Conservation (phyloP, 1,284 basidiomycete genomes). For the Fomitiporia mediterranea region DNA sequence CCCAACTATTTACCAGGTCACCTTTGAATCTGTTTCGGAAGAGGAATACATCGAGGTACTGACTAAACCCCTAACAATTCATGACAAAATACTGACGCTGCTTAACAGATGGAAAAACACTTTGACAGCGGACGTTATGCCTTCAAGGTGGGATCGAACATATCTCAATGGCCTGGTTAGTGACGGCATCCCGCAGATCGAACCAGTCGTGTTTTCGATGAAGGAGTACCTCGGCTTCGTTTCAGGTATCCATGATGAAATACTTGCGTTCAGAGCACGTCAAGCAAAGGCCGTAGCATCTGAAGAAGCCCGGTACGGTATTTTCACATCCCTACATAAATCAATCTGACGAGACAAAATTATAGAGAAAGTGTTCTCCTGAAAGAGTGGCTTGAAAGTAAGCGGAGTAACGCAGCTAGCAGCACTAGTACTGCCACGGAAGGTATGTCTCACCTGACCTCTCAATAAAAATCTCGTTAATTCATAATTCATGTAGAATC, state of each 20-base stretch:
- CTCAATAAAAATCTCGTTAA: not conserved
- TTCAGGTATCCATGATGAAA: slow-evolving; percentile 39
- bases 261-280: slow-evolving; percentile 38
- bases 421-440: not conserved
- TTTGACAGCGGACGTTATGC: slow-evolving; percentile 60
- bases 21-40: slow-evolving; percentile 43
- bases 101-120: slow-evolving; percentile 43
- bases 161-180: too few species aligned
- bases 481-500: slow-evolving; percentile 11
- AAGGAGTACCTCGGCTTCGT: slow-evolving; percentile 44
- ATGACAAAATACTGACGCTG: not conserved
- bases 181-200: slow-evolving; percentile 35
- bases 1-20: slow-evolving; percentile 32
- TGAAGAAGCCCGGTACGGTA: slow-evolving; percentile 39
- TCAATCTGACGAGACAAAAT: not conserved
- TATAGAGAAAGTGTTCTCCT: slow-evolving; percentile 33
- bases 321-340: not conserved
- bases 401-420: not conserved
- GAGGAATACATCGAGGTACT: slow-evolving; percentile 42
- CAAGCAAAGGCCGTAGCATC: slow-evolving; percentile 34
- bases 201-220: slow-evolving; percentile 49
- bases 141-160: slow-evolving; percentile 43
- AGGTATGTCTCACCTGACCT: not conserved
- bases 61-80: not conserved
- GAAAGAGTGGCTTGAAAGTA: slow-evolving; percentile 31